A percentile compares a stretch with the other conserved stretches of the same genome.
Conservation (phyloP, 345 rosid species). For the Anacardium occidentale region DNA sequence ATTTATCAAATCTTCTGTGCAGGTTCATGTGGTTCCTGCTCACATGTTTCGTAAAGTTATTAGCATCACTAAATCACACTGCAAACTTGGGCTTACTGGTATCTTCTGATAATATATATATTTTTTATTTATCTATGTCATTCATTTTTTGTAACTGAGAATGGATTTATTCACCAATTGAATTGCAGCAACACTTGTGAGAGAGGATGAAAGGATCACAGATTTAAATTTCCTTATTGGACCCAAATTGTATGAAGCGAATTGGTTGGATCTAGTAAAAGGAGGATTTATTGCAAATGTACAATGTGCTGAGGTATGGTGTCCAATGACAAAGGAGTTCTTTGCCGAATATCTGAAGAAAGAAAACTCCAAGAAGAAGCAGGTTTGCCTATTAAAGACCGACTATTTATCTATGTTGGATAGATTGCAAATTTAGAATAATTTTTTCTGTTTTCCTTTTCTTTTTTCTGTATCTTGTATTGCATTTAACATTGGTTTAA, state of each 20-base stretch:
- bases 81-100: conserved; percentile 99
- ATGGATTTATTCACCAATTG: conserved; percentile 15
- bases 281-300: conserved; percentile 99
- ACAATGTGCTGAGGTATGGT: conserved; percentile 99
- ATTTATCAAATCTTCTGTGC: neutral
- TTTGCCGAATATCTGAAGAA: conserved; percentile 93
- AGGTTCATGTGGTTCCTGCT: conserved; percentile 99
- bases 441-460: neutral
- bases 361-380: conserved; percentile 93
- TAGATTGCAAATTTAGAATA: neutral
- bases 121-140: conserved; percentile 2
- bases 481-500: neutral
- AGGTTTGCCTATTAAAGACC: conserved; percentile 43
- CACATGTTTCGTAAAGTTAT: conserved; percentile 99
- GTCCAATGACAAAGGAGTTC: conserved; percentile 98
- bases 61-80: conserved; percentile 95
- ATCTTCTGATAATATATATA: conserved; percentile 13
- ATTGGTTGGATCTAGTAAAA: conserved; percentile 97
- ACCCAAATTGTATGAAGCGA: conserved; percentile 96
- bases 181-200: conserved; percentile 86
- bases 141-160: conserved; percentile 6
- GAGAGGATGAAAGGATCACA: conserved; percentile 99
- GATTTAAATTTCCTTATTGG: conserved; percentile 98
- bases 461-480: neutral
- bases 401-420: neutral